Base-by-base conservation (phyloP, 305 asterid species). In the Solanum hybrid region DNA sequence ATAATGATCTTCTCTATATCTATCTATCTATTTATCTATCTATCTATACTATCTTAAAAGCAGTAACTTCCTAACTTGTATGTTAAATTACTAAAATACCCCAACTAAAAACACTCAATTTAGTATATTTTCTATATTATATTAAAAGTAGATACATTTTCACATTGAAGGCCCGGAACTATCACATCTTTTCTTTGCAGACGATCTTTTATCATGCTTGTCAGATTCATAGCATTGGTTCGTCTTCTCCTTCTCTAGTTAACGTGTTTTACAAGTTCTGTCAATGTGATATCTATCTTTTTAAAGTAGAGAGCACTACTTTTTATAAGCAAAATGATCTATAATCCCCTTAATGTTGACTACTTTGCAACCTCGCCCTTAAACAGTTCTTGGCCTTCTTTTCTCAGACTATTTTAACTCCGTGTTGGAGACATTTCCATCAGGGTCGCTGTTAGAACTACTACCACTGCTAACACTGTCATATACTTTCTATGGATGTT, bases 121-220 rank as follows among this genome's bases (percentile, higher is more conserved):
- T 46, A 46, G 60, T 46, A 46, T 46, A 46, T 46, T 46, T 46
- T 46, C 60, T 46, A 46, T 46, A 13, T 46, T 46, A 46, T 46
- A 13, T 13, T 46, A 46, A 13, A 46, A 46, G 60, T 46, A 13
- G 20, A 14, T 46, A 46, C 60, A 46, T 46, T 46, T 46, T 46
- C 20, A 46, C 60, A 46, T 46, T 46, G 20, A 46, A 46, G 60
- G 60, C 60, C 60, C 20, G 60, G 7, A 46, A 46, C 20, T 46
- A 46, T 46, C 60, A 46, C 60, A 46, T 46, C 20, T 46, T 46
- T 46, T 46, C 60, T 46, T 46, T 5, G 7, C 60, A 46, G 60
- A 46, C 2, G 60, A 5, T 14, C 60, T 46, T 46, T 13, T 46
- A 51, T 96, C 92, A 95, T 96, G 98, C 98, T 96, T 93, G 96